phyloP scores from a whole-genome alignment of 441 rosid genomes.

The Isatis lusitanica region DNA sequence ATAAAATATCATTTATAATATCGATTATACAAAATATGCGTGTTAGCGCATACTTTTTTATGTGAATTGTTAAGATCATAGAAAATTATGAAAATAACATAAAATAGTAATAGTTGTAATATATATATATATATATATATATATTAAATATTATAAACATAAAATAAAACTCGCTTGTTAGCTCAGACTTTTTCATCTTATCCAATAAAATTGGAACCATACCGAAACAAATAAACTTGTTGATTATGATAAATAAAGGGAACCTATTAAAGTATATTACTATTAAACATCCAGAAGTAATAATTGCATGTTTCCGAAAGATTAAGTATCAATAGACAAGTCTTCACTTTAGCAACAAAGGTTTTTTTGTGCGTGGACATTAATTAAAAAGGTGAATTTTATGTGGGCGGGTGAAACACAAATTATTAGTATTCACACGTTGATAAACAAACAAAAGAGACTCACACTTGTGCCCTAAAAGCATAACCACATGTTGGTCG shows the following conservation, averaged over 20 bases:
- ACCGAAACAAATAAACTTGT: background rate
- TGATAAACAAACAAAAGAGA: conserved; percentile 36
- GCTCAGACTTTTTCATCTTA: no score
- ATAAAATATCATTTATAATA: no score
- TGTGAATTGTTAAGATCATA: no score
- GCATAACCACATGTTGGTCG: conserved; percentile 67
- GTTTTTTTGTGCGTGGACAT: conserved; percentile 25
- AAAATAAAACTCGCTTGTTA: no score
- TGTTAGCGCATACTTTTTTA: no score
- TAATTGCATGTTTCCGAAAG: conserved; percentile 34
- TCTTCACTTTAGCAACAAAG: conserved; percentile 25
- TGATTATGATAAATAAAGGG: background rate
- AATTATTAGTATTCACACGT: conserved; percentile 33
- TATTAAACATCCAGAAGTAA: conserved; percentile 3
- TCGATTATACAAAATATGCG: no score
- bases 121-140: no score
- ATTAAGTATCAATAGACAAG: conserved; percentile 15
- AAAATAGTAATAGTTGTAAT: no score
- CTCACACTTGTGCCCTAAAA: conserved; percentile 66
- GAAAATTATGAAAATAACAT: no score
- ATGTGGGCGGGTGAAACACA: conserved; percentile 41
- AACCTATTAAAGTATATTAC: background rate
- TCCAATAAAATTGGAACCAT: conserved; percentile 11
- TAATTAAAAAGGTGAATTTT: conserved; percentile 31
- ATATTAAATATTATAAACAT: no score